Evolutionary conservation across 2,329 filamentous ascomycete genomes (phyloP), one percentile per base, ranked within the genome.

Genomic region (Botrytis medusae): DNA sequence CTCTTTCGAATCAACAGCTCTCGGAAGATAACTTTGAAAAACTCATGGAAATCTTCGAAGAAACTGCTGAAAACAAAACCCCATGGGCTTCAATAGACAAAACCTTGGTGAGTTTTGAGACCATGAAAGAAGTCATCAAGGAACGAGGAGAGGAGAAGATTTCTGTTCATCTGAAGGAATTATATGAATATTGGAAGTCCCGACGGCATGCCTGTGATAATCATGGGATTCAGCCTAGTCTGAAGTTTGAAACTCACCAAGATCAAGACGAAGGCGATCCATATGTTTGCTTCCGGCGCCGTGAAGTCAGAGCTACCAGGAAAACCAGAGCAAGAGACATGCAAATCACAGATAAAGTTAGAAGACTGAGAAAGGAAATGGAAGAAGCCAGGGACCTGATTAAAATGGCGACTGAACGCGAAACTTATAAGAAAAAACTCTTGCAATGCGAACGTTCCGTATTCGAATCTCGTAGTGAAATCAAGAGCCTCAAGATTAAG

Each of bases 211-310:
- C 85, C 44, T 87, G 86, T 74, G 89, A 88, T 77, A 96, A 95
- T 81, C 90, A 88, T 78, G 85, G 91, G 9, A 85, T 98, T 75
- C 92, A 95, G 80, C 90, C 94, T 12, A 87, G 86, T 34, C 89
- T 98, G 81, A 98, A 98, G 85, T 96, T 97, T 77, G 96, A 99
- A 84, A 97, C 91, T 64, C 94, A 96, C 76, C 92, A 94, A 81
- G 95, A 98, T 77, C 97, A 92, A 75, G 96, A 99, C 82, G 96
- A 99, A 81, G 90, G 93, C 79, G 96, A 99, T 83, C 96, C 96
- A 67, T 99, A 97, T 84, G 95, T 99, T 79, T 99, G 96, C 84
- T 99, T 99, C 88, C 90, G 96, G 81, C 91, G 96, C 78, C 93
- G 96, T 76, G 96, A 99, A 83, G 93, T 97, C 64, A 92, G 96